Evolutionary conservation across 139 green algal species (phyloP), one percentile per base, ranked within the genome.

Genomic region (Ulvella scutata): DNA sequence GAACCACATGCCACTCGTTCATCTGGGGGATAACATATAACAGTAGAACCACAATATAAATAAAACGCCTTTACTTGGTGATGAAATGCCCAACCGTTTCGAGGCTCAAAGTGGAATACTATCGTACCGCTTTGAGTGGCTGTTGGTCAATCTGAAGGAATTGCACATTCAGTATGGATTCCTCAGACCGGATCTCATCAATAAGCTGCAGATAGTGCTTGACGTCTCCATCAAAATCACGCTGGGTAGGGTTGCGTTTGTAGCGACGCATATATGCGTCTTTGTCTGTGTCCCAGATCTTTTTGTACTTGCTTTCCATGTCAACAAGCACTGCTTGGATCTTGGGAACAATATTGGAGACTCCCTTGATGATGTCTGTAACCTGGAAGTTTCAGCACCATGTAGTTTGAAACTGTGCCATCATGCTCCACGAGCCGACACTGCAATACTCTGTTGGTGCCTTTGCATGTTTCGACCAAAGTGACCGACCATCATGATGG

Each of bases 101-200:
- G 43, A 20, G 43, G 17, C 17, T 20, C 9, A 17, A 9, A 72
- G 60, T 29, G 23, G 3, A 10, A n/a, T n/a, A n/a, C n/a, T n/a
- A n/a, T 34, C 43, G 3, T 44, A 79, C 74, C 79, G 85, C 77
- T 72, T 97, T 96, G 3, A 97, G 85, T 26, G 90, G 86, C 3
- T 81, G 86, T 76, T 84, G 91, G 78, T 97, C 91, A n/a, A 97
- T 86, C 75, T 86, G 86, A 76, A 97, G 83, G 86, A 96, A 97
- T 59, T 85, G 82, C 80, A 96, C 88, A 77, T 87, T 92, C 61
- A 86, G 89, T 60, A 79, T 86, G 21, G 84, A 82, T 62, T 96
- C 92, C 84, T 97, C 92, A 29, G 39, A 59, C 43, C 86, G 61
- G 2, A 95, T 82, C 76, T 95, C 85, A 31, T 93, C 90, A 36